Evolutionary conservation across 179 eudicot genomes (phyloP), one percentile per base, ranked within the genome.

Genomic region (Beta macrorhiza): DNA sequence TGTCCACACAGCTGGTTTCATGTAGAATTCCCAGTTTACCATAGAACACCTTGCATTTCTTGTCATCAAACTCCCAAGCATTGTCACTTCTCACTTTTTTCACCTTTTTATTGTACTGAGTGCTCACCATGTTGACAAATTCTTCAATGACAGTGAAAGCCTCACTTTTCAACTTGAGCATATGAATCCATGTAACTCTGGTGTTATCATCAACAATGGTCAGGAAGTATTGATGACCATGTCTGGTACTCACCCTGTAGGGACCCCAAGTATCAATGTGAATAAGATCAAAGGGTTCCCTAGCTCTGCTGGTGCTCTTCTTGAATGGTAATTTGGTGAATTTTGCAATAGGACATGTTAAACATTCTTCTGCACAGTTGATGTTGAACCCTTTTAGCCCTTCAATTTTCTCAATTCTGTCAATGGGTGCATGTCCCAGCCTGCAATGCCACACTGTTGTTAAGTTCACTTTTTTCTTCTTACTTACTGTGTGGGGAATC

Each of bases 181-280:
- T 1, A 19, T 42, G 19, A 44, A 45, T 17, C 74, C 74, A 10
- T 16, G 55, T 71, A 5, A 17, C 20, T 71, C 55, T 71, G 19
- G 10, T 14, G 10, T 71, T 17, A 19, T 71, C 53, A 44, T 71
- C 55, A 4, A 71, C 74, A 12, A 17, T 42, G 0, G 56, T 71
- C 20, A 71, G 25, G 9, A 71, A 71, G n/a, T 42, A 45, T n/a
- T 17, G 44, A 9, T 13, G 10, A 9, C 13, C 44, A 1, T 20
- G 22, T 45, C 20, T 11, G 20, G 8, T 44, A 5, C 7, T n/a
- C 10, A 15, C 55, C 52, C 17, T 44, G 7, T 42, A 71, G 4
- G 74, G 19, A 8, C 74, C 74, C 74, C 74, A 71, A 71, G 44
- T 17, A 15, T 71, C 74, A 44, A 44, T 42, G 19, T 37, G 74